Evolutionary conservation across 2,329 filamentous ascomycete species (phyloP), one percentile per base, ranked within the genome.

Genomic region (Verticillium isaacii): DNA sequence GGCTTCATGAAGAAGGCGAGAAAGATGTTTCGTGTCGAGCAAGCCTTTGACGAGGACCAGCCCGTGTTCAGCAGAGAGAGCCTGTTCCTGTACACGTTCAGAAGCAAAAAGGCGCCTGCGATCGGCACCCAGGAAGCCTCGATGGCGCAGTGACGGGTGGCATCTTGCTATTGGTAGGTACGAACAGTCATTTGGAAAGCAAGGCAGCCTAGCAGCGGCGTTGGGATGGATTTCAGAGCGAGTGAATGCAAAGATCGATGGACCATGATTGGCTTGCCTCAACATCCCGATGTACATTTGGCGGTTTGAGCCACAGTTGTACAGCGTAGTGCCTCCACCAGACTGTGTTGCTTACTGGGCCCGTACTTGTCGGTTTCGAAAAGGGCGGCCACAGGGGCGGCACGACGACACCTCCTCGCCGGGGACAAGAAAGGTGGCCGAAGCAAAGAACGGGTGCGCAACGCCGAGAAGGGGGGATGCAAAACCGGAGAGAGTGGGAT

Each of bases 1-100:
- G 85, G 89, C 63, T 92, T 92, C 70, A 82, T 93, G 71, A 90
- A 89, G 73, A 83, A 83, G 71, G 87, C 88, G 17, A 86, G 80
- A 71, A 92, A 89, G 75, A 75, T 79, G 39, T 93, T 93, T 70
- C 68, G 77, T 15, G 82, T 91, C 19, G 80, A 82, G 39, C 86
- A 89, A 69, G 73, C 90, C 41, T 76, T 78, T 55, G 88, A 91
- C 68, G 83, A 87, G 63, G 85, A 88, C 65, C 77, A 82, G 32
- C 77, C 81, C 1, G 74, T 80, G 2, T 89, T 87, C 69, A 81
- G 80, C 65, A 80, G 85, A 56, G 78, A 88, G 65, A 78, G 78
- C 1, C 73, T 90, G 25, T 89, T 88, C 68, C 78, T 90, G 60
- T 89, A 86, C 69, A 79, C 82, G 12, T 82, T 89, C 65, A 79